These are phyloP conservation scores for Trichosporon ovoides DNA, from an alignment of 1,284 basidiomycete species.

Conservation along the genomic window DNA sequence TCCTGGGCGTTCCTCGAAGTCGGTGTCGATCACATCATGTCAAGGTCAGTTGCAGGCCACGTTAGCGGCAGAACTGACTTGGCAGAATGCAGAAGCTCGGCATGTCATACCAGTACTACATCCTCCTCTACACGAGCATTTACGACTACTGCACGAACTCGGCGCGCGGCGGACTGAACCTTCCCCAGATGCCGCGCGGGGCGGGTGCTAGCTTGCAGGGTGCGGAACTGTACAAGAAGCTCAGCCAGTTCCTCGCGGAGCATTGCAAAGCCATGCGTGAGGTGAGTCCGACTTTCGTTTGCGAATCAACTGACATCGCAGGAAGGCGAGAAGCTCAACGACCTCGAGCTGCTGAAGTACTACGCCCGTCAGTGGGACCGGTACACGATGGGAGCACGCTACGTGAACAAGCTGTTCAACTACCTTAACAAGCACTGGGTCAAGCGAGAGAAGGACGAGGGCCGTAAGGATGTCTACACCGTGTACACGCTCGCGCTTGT, in stretches of 20 bases:
- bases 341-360: conserved; percentile 82
- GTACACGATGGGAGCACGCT: conserved; percentile 93
- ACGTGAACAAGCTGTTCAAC: conserved; percentile 90
- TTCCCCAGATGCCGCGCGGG: conserved; percentile 38
- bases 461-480: conserved; percentile 87
- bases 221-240: conserved; percentile 84
- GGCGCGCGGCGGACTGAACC: conserved; percentile 16
- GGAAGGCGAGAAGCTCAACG: conserved; percentile 73
- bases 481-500: conserved; percentile 97
- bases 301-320: conserved; percentile 38
- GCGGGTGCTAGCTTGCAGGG: conserved; percentile 93
- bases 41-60: conserved; percentile 48
- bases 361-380: conserved; percentile 93
- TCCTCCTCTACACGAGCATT: conserved; percentile 84
- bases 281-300: conserved; percentile 52
- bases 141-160: conserved; percentile 86
- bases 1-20: conserved; percentile 84
- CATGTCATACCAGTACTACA: conserved; percentile 87
- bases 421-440: conserved; percentile 99
- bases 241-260: conserved; percentile 73
- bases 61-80: neutral
- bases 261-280: conserved; percentile 68
- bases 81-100: conserved; percentile 64
- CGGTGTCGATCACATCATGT: conserved; percentile 92
- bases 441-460: conserved; percentile 96